Evolutionary conservation across 139 green algal genomes (phyloP).

Genomic region (Desmodesmus armatus): DNA sequence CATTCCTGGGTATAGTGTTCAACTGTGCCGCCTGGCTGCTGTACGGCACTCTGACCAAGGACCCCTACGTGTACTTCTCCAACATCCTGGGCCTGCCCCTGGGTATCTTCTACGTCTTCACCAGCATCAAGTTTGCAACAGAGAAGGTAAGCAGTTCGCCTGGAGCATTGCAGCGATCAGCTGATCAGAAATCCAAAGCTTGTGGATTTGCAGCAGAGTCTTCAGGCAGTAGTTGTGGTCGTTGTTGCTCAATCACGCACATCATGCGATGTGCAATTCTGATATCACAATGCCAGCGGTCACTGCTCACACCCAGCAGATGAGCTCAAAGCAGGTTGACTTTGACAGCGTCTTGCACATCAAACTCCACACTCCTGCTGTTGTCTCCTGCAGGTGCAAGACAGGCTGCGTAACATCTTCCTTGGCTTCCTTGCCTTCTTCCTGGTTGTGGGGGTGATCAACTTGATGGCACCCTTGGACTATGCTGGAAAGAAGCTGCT

Average conservation of each 20-base stretch:
- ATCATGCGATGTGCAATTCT: not conserved
- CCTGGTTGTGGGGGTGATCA: slow-evolving; percentile 2
- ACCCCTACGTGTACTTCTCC: slow-evolving; percentile 36
- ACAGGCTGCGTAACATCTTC: slow-evolving; percentile 30
- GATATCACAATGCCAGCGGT: too few relatives aligned
- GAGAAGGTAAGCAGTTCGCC: slow-evolving; percentile 6
- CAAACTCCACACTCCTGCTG: not conserved
- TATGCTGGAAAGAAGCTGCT: not conserved
- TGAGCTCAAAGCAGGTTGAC: not conserved
- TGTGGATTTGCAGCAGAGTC: not conserved
- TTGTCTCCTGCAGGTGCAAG: slow-evolving; percentile 26
- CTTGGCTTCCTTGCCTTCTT: not conserved
- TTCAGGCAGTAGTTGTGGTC: not conserved
- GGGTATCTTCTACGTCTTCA: slow-evolving; percentile 42
- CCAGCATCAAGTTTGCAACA: slow-evolving; percentile 46
- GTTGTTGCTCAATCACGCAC: not conserved
- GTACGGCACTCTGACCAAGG: slow-evolving; percentile 12
- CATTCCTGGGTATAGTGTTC: slow-evolving; percentile 35
- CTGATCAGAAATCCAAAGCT: not conserved
- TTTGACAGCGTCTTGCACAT: not conserved
- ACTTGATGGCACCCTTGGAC: not conserved
- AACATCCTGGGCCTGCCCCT: slow-evolving; percentile 34
- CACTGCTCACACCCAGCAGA: too few relatives aligned
- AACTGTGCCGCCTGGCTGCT: slow-evolving; percentile 45
- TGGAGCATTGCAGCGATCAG: not conserved